phyloP scores from a whole-genome alignment of 2,329 filamentous ascomycete genomes.

The Cladosporium sp. region DNA sequence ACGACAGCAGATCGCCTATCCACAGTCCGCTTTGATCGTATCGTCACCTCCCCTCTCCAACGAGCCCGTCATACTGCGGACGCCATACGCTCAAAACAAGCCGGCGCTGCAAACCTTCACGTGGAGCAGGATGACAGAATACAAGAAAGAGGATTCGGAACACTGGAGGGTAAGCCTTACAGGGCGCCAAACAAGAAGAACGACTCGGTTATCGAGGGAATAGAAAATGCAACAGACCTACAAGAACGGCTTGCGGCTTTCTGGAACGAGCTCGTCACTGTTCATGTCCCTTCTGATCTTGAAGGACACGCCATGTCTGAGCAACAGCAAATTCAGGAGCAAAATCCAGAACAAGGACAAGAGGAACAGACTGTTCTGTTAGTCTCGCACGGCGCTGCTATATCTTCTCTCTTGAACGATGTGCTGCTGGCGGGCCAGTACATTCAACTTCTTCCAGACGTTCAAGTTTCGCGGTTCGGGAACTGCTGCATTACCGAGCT shows the following conservation, averaged over 20 bases:
- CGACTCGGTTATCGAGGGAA: background rate
- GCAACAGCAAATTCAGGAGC: background rate
- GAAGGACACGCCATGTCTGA: background rate
- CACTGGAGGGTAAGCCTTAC: background rate
- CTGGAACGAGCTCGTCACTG: constrained; percentile 1
- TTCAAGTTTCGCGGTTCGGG: background rate
- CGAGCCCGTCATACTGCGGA: constrained; percentile 3
- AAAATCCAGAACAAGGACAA: background rate
- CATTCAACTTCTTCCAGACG: background rate
- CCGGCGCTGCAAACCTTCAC: background rate
- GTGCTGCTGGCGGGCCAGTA: background rate
- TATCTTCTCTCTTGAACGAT: constrained; percentile 1
- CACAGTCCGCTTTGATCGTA: background rate
- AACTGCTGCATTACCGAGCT: constrained; percentile 5
- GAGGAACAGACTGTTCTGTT: background rate
- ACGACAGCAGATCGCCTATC: background rate
- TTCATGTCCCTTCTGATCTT: background rate
- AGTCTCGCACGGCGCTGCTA: background rate
- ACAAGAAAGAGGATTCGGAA: background rate
- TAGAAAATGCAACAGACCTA: background rate
- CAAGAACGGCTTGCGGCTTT: background rate
- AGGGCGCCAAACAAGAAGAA: background rate
- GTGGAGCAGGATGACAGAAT: constrained; percentile 6
- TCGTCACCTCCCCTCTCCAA: background rate
- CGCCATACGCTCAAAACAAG: background rate